A percentile compares a stretch with the other conserved stretches of the same genome.
These are phyloP conservation scores for Eucalyptus virginea DNA, from an alignment of 345 rosid species.

Conservation along the genomic window DNA sequence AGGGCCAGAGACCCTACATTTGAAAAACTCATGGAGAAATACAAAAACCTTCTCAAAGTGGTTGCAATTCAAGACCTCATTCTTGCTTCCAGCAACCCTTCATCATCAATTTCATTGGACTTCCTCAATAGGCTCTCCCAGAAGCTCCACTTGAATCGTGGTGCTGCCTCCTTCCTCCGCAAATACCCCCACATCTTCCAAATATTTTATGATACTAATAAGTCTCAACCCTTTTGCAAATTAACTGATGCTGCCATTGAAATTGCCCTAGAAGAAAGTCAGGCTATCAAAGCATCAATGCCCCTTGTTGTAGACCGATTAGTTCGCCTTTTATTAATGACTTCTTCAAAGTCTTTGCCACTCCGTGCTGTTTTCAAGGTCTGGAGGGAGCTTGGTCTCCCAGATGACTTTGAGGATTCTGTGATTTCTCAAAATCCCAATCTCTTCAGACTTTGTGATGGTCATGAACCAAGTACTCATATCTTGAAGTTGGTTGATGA, in stretches of 20 bases:
- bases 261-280: slow-evolving; percentile 50
- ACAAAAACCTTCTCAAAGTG: slow-evolving; percentile 74
- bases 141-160: slow-evolving; percentile 79
- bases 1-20: slow-evolving; percentile 74
- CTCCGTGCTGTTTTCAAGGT: slow-evolving; percentile 89
- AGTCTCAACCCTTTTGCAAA: slow-evolving; percentile 51
- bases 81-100: slow-evolving; percentile 37
- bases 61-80: slow-evolving; percentile 69
- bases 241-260: slow-evolving; percentile 43
- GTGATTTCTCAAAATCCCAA: slow-evolving; percentile 45
- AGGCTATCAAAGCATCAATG: slow-evolving; percentile 30
- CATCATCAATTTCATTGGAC: slow-evolving; percentile 47
- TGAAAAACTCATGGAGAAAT: slow-evolving; percentile 84
- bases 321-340: slow-evolving; percentile 61
- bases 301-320: slow-evolving; percentile 48
- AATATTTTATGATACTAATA: slow-evolving; percentile 43
- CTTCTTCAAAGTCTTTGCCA: slow-evolving; percentile 56
- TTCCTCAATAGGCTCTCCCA: slow-evolving; percentile 82
- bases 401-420: slow-evolving; percentile 92
- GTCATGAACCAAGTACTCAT: slow-evolving; percentile 62
- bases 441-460: slow-evolving; percentile 49
- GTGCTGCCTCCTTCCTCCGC: slow-evolving; percentile 64
- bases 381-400: slow-evolving; percentile 98
- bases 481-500: slow-evolving; percentile 43
- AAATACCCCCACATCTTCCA: slow-evolving; percentile 75